Evolutionary conservation across 2,329 filamentous ascomycete species (phyloP).

Genomic region (Aspergillus ruber): DNA sequence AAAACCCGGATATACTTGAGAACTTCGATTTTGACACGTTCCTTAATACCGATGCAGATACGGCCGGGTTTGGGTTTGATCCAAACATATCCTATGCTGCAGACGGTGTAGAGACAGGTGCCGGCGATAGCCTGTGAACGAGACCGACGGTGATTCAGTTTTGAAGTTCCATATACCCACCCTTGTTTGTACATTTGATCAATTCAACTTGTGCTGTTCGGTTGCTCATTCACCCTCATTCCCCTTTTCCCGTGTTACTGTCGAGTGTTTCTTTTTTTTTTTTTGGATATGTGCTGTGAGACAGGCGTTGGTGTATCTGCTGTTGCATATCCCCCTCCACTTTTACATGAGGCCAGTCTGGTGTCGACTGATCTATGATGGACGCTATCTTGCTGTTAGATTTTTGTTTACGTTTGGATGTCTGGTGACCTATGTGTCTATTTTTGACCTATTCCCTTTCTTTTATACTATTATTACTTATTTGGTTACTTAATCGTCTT

Average conservation of each 20-base stretch:
- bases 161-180: constrained; percentile 33
- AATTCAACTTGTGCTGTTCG: constrained; percentile 15
- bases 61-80: constrained; percentile 38
- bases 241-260: constrained; percentile 12
- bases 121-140: constrained; percentile 33
- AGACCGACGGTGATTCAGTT: constrained; percentile 27
- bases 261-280: constrained; percentile 11
- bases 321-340: constrained; percentile 20
- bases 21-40: constrained; percentile 61
- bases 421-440: constrained; percentile 11
- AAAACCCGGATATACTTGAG: constrained; percentile 43
- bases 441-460: constrained; percentile 8
- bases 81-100: constrained; percentile 32
- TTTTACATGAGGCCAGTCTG: constrained; percentile 8
- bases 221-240: constrained; percentile 16
- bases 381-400: neutral
- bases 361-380: constrained; percentile 10
- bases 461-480: constrained; percentile 18
- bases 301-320: constrained; percentile 32
- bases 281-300: constrained; percentile 26
- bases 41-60: constrained; percentile 50
- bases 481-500: constrained; percentile 17
- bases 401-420: constrained; percentile 2
- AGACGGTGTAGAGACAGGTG: constrained; percentile 40
- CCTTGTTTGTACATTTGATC: constrained; percentile 34